Evolutionary conservation across 345 rosid species (phyloP), one percentile per base, ranked within the genome.

Genomic region (Eucalyptus erythrocorys): DNA sequence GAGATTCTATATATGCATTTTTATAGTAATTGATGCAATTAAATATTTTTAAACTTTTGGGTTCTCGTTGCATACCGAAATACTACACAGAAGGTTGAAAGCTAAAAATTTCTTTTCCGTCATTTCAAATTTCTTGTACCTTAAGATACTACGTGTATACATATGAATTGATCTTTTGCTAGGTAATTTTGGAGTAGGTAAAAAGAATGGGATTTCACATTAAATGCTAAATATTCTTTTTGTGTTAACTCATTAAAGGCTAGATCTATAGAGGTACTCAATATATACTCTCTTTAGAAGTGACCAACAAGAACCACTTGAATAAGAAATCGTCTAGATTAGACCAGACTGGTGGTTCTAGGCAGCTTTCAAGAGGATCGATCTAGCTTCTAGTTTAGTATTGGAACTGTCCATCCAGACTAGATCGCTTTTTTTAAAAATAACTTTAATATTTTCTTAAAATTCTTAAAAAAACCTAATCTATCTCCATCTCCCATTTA

Each of bases 351-450:
- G 6, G 61, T 22, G 13, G 61, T 55, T 55, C 61, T 55, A 55
- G 13, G 30, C 0, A 2, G 12, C 30, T 55, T 55, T 22, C 1
- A 13, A 24, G 61, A 24, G 30, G 13, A 55, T 55, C 0, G 3
- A 24, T 55, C 24, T 24, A 24, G 30, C 24, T 55, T 10, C 61
- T 24, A 22, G 1, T 4, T 24, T 24, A 2, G 13, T 24, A 8
- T 1, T 10, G 30, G 30, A 55, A 24, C 6, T 3, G 13, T 30
- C 61, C 61, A 55, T 22, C 30, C 0, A 55, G 6, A 55, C 30
- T 55, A 9, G 57, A 51, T 55, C 6, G 26, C 30, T 55, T 55
- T 24, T 24, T 24, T 24, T 0, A 24, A 8, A 21, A 22, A 55
- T 8, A 7, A 51, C 19, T 19, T 51, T 51, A 51, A 51, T 51